Percentiles rank a stretch among this genome's conserved stretches.
Evolutionary conservation across 192 early-diverging fungal species (phyloP).

Genomic region (Coemansia biformis): DNA sequence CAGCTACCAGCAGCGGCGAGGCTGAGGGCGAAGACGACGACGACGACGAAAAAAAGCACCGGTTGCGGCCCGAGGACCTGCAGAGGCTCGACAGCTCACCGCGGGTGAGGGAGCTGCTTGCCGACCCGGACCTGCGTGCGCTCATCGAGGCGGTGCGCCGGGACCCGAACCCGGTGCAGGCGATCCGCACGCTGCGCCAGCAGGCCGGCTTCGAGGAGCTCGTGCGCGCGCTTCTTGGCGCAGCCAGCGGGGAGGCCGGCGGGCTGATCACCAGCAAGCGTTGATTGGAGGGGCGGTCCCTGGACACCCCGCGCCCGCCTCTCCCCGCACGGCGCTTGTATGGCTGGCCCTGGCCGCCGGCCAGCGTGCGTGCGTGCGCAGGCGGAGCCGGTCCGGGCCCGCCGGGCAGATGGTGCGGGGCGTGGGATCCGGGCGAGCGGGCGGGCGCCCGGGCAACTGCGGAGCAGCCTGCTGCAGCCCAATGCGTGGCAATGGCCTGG

Average conservation of each 20-base stretch:
- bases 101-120: slow-evolving; percentile 17
- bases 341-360: too few species aligned
- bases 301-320: too few species aligned
- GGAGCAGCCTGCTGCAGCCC: too few species aligned
- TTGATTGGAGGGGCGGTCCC: too few species aligned
- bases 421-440: too few species aligned
- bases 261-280: too few species aligned
- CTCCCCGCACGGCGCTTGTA: too few species aligned
- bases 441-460: too few species aligned
- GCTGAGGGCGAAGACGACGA: slow-evolving; percentile 4
- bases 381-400: too few species aligned
- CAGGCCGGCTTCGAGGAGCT: slow-evolving; percentile 39
- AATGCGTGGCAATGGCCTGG: too few species aligned
- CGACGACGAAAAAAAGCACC: slow-evolving; percentile 32
- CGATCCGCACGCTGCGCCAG: slow-evolving; percentile 36
- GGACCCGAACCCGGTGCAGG: slow-evolving; percentile 27
- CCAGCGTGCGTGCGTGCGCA: too few species aligned
- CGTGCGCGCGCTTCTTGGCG: slow-evolving; percentile 31
- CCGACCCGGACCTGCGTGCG: slow-evolving; percentile 19
- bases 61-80: slow-evolving; percentile 22
- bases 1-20: neutral
- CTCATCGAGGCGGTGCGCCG: slow-evolving; percentile 25
- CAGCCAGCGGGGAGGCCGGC: slow-evolving; percentile 5
- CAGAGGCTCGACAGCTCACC: slow-evolving; percentile 14
- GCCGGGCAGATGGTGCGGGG: too few species aligned